Evolutionary conservation across 2,329 filamentous ascomycete genomes (phyloP).

Genomic region (Xylaria multiplex): DNA sequence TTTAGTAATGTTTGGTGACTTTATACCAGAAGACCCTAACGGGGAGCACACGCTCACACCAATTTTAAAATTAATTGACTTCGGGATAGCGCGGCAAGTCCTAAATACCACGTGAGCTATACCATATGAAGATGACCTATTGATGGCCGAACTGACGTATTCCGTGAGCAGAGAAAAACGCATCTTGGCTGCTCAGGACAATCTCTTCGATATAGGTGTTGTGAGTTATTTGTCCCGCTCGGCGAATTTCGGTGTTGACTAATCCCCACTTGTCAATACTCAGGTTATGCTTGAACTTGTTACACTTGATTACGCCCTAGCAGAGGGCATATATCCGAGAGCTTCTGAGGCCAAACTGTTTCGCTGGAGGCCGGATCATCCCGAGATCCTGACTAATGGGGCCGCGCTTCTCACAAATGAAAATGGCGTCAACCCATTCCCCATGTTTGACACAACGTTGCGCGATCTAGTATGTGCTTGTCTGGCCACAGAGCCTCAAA

Average conservation of each 20-base stretch:
- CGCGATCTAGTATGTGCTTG: conserved; percentile 23
- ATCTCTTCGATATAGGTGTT: conserved; percentile 21
- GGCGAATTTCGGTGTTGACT: background rate
- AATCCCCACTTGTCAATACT: background rate
- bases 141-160: background rate
- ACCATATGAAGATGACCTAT: background rate
- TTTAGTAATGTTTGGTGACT: conserved; percentile 25
- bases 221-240: background rate
- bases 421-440: conserved; percentile 1
- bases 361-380: background rate
- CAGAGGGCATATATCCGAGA: background rate
- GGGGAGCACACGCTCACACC: conserved; percentile 18
- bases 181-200: background rate
- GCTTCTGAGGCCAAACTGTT: background rate
- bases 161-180: background rate
- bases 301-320: background rate
- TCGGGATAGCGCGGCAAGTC: background rate
- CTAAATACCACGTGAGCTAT: background rate
- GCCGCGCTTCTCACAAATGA: background rate
- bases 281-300: conserved; percentile 22
- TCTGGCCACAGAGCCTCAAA: background rate
- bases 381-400: conserved; percentile 2
- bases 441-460: conserved; percentile 2
- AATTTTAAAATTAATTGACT: conserved; percentile 24
- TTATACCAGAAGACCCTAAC: background rate